Percentiles rank a stretch among this genome's conserved stretches.
Evolutionary conservation across 1,284 basidiomycete species (phyloP).

Genomic region (Lignosus rhinocerotis): DNA sequence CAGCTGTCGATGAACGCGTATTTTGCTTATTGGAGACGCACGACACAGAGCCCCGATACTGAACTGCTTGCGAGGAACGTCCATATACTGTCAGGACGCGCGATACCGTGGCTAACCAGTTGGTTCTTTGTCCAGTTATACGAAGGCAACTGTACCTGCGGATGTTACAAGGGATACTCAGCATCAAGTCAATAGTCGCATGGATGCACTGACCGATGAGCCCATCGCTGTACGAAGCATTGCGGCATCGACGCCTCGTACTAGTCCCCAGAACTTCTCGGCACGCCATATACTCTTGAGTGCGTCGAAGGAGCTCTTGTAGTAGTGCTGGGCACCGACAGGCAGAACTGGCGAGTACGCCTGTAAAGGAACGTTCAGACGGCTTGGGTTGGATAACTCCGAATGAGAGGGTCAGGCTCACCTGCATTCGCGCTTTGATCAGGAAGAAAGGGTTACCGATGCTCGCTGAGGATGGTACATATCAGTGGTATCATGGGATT

Average conservation of each 20-base stretch:
- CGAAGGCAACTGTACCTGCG: constrained; percentile 88
- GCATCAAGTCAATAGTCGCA: not conserved
- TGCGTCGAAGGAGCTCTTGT: constrained; percentile 83
- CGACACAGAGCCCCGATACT: constrained; percentile 90
- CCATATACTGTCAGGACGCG: constrained; percentile 76
- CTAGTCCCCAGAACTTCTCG: constrained; percentile 80
- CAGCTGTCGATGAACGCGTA: too few species aligned
- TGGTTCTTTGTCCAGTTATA: constrained; percentile 92
- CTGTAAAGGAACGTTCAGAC: constrained; percentile 34
- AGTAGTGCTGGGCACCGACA: constrained; percentile 91
- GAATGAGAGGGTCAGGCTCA: constrained; percentile 33
- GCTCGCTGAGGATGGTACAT: constrained; percentile 10
- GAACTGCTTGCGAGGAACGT: constrained; percentile 89
- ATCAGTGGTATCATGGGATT: not conserved
- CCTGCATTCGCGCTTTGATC: constrained; percentile 97
- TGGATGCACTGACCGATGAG: constrained; percentile 58
- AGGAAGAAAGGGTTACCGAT: constrained; percentile 95
- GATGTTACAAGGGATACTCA: not conserved
- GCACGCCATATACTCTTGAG: constrained; percentile 76
- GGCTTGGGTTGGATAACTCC: not conserved
- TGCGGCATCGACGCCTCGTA: constrained; percentile 92
- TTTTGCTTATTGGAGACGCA: too few species aligned
- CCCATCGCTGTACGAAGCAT: constrained; percentile 95
- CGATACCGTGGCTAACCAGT: constrained; percentile 63
- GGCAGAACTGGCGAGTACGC: constrained; percentile 94